Conservation (phyloP, 768 basidiomycete species). For the Fibroporia radiculosa region DNA sequence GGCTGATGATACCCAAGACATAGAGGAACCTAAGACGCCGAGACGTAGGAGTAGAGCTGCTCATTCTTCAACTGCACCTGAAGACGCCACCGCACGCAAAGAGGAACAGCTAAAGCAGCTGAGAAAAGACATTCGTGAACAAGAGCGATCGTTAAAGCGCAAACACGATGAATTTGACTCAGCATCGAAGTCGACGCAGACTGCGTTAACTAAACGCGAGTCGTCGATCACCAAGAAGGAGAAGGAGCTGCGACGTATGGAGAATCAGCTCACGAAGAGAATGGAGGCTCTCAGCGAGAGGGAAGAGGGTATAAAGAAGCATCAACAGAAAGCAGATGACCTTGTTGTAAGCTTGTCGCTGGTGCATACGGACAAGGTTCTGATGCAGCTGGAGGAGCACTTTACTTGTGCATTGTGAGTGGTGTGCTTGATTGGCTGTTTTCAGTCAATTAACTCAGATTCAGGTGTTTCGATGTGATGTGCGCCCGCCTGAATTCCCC, state of each 20-base stretch:
- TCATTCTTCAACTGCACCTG: background rate
- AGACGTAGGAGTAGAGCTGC: background rate
- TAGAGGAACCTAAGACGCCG: background rate
- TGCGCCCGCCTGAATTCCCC: conserved; percentile 15
- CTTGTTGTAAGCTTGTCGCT: background rate
- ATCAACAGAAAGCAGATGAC: conserved; percentile 1
- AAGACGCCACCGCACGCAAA: background rate
- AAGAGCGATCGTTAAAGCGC: background rate
- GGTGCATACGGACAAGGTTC: conserved; percentile 12
- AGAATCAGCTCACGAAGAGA: conserved; percentile 3
- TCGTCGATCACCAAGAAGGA: conserved; percentile 1
- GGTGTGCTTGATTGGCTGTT: background rate
- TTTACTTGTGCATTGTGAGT: conserved; percentile 60
- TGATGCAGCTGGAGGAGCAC: conserved; percentile 51
- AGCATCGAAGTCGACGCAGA: background rate
- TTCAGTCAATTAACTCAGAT: background rate
- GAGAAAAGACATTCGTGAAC: background rate
- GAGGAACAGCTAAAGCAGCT: background rate
- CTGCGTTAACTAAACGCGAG: conserved; percentile 5
- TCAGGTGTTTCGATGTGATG: conserved; percentile 60
- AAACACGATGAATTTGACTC: background rate
- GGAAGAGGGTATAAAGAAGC: conserved; percentile 1
- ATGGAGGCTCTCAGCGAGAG: background rate
- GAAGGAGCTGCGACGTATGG: background rate
- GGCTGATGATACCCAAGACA: background rate